Evolutionary conservation across 2,329 filamentous ascomycete species (phyloP).

Genomic region (Fusarium chuoi): DNA sequence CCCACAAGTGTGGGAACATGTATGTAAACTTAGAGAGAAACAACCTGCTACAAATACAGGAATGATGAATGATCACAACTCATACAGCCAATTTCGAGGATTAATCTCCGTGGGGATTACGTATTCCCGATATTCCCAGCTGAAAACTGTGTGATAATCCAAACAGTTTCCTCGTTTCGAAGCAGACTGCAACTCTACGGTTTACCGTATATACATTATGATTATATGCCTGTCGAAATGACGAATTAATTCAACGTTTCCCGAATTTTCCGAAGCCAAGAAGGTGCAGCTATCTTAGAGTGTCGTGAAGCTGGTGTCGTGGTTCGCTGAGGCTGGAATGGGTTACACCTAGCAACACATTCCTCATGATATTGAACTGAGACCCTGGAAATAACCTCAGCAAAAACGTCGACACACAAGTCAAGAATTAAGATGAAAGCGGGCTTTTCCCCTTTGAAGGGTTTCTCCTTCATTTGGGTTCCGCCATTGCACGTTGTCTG

Average conservation of each 20-base stretch:
- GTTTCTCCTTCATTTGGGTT: slow-evolving; percentile 28
- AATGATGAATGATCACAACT: slow-evolving; percentile 45
- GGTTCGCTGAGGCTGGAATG: slow-evolving; percentile 49
- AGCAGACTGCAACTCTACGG: background rate
- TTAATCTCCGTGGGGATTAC: slow-evolving; percentile 24
- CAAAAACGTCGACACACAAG: slow-evolving; percentile 11
- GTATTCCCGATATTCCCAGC: slow-evolving; percentile 1
- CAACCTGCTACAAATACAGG: slow-evolving; percentile 44
- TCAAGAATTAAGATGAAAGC: slow-evolving; percentile 37
- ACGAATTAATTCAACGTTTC: background rate
- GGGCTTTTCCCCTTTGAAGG: slow-evolving; percentile 18
- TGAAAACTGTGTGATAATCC: background rate
- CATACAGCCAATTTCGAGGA: slow-evolving; percentile 29
- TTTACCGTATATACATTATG: background rate
- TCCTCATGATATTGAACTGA: slow-evolving; percentile 49
- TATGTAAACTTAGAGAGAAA: slow-evolving; percentile 48
- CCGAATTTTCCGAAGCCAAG: background rate
- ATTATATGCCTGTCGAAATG: background rate
- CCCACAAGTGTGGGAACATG: slow-evolving; percentile 49
- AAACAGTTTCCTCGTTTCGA: background rate
- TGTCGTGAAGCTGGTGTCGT: slow-evolving; percentile 16
- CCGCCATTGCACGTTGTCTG: slow-evolving; percentile 30
- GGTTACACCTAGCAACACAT: slow-evolving; percentile 52
- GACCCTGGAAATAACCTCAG: slow-evolving; percentile 45
- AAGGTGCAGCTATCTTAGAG: slow-evolving; percentile 8